Percentiles rank a stretch among this genome's conserved stretches.
These are phyloP conservation scores for Trichosporon sp. DNA, from an alignment of 1,284 basidiomycete genomes.

Conservation along the genomic window DNA sequence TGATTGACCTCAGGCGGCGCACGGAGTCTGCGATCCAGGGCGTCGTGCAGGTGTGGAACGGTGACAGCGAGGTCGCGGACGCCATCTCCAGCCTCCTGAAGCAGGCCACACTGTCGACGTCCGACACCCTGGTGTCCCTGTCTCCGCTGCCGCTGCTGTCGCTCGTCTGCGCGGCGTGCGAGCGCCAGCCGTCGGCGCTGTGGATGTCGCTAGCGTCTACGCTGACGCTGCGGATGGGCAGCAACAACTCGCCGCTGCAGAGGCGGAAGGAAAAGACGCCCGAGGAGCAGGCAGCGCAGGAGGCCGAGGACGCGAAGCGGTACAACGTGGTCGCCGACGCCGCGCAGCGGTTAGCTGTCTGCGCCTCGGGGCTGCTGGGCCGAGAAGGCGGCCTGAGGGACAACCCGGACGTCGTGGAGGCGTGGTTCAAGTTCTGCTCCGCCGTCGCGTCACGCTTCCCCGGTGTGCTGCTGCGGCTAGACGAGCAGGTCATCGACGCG, in stretches of 20 bases:
- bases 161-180: constrained; percentile 68
- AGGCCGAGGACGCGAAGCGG: constrained; percentile 26
- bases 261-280: constrained; percentile 33
- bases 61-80: constrained; percentile 67
- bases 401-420: constrained; percentile 82
- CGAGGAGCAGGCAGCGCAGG: constrained; percentile 26
- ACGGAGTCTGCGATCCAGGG: constrained; percentile 60
- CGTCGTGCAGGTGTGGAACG: constrained; percentile 68
- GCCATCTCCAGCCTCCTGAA: constrained; percentile 42
- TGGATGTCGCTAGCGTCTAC: constrained; percentile 78
- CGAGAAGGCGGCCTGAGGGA: constrained; percentile 60
- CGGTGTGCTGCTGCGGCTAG: constrained; percentile 62
- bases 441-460: constrained; percentile 66
- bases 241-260: constrained; percentile 53
- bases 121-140: constrained; percentile 67
- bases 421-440: constrained; percentile 70
- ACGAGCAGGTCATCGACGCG: constrained; percentile 62
- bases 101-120: constrained; percentile 35
- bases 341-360: constrained; percentile 60
- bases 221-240: constrained; percentile 70
- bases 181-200: constrained; percentile 67
- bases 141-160: constrained; percentile 71
- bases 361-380: constrained; percentile 59
- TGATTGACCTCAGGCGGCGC: constrained; percentile 60
- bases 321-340: constrained; percentile 49